Evolutionary conservation across 108 stramenopile genomes (phyloP), one percentile per base, ranked within the genome.

Genomic region (Pseudonitzschia multiseries): DNA sequence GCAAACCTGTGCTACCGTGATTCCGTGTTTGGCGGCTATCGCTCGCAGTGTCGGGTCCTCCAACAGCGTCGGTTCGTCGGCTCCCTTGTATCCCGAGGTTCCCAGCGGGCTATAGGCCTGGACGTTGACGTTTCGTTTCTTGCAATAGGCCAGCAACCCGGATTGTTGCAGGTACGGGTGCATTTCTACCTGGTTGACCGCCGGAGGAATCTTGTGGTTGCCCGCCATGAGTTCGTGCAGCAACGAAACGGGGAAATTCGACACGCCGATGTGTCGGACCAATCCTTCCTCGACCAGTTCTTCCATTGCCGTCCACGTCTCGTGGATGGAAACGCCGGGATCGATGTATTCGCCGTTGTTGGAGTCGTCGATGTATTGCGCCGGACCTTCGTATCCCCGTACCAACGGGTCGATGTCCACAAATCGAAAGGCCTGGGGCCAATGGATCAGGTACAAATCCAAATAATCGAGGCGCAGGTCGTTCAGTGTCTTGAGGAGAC

Each of bases 401-500:
- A 54, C n/a, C 2, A 6, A 76, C 72, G 65, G 74, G 57, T 75
- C 67, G 4, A 92, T 84, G 46, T 83, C 78, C 28, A 96, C 96
- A 65, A 40, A 62, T 10, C 10, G 27, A n/a, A 62, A 62, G 32
- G 61, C 61, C 33, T 62, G 61, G 8, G 94, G 96, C 90, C 93
- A 97, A 75, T 97, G 96, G 54, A 97, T 87, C 15, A 97, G 69
- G 73, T 87, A 95, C 50, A 95, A 68, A 76, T 97, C 96, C 69
- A 97, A 76, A 75, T 97, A 97, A 59, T 93, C 94, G 51, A 95
- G 53, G 1, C 89, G 71, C 52, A 97, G 70, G 70, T 95, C 93
- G 27, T 69, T 56, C 31, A 97, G 75, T 20, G 92, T 90, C 71
- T 90, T 90, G 59, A 79, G 77, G 69, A 88, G 66, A 20, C 86